phyloP scores from a whole-genome alignment of 768 basidiomycete genomes.

The Imleria badia region DNA sequence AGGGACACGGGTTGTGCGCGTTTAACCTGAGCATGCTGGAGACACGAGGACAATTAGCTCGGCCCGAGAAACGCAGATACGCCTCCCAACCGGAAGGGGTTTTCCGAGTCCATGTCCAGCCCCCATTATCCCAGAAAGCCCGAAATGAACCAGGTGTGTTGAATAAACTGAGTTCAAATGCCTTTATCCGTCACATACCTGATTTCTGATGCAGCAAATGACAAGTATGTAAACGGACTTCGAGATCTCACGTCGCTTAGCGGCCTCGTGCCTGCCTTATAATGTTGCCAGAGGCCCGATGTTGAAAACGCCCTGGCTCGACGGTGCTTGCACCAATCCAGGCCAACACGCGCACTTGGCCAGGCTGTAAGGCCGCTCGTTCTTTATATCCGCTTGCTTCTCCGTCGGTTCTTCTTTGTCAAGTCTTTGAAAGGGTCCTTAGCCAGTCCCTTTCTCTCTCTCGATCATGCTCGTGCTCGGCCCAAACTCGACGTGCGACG shows the following conservation, averaged over 20 bases:
- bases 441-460: conserved; percentile 30
- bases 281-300: conserved; percentile 25
- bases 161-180: conserved; percentile 21
- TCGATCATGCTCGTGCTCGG: conserved; percentile 64
- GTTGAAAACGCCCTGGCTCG: conserved; percentile 20
- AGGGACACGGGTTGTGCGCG: neutral
- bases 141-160: conserved; percentile 25
- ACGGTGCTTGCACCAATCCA: conserved; percentile 24
- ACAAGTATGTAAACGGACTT: conserved; percentile 21
- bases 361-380: conserved; percentile 21
- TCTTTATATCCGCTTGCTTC: conserved; percentile 21
- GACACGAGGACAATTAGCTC: conserved; percentile 29
- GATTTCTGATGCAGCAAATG: conserved; percentile 14
- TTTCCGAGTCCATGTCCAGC: conserved; percentile 10
- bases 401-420: conserved; percentile 2
- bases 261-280: conserved; percentile 37
- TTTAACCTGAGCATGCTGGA: conserved; percentile 12
- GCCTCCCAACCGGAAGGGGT: conserved; percentile 7
- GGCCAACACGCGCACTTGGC: conserved; percentile 32
- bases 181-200: conserved; percentile 14
- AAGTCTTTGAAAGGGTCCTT: conserved; percentile 30
- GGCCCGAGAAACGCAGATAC: conserved; percentile 16
- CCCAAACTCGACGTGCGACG: conserved; percentile 67
- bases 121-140: conserved; percentile 25
- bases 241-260: conserved; percentile 36